Percentiles rank a stretch among this genome's conserved stretches.
phyloP scores from a whole-genome alignment of 2,329 filamentous ascomycete species.

The Neonectria coccinea region DNA sequence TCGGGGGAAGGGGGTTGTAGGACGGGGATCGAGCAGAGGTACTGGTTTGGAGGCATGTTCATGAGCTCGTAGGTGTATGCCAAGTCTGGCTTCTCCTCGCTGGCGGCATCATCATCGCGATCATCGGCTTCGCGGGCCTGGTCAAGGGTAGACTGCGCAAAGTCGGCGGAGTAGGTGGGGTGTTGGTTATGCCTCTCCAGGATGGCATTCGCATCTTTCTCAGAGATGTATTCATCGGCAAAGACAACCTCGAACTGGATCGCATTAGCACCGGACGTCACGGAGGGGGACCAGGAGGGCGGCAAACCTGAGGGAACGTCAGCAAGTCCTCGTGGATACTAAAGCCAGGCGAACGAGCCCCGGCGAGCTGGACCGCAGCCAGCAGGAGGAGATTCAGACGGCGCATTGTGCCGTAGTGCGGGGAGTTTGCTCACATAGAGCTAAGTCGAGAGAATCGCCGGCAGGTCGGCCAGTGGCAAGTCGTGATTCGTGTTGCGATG shows the following conservation, averaged over 20 bases:
- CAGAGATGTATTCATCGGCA: slow-evolving; percentile 76
- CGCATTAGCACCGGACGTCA: slow-evolving; percentile 31
- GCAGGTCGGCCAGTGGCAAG: slow-evolving; percentile 29
- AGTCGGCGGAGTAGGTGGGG: slow-evolving; percentile 55
- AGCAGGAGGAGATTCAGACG: slow-evolving; percentile 60
- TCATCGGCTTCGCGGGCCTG: slow-evolving; percentile 45
- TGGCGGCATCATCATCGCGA: slow-evolving; percentile 46
- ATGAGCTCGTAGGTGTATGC: slow-evolving; percentile 77
- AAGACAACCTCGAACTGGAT: slow-evolving; percentile 83
- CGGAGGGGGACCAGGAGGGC: slow-evolving; percentile 8
- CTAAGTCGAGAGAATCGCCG: slow-evolving; percentile 27
- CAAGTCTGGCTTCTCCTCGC: slow-evolving; percentile 20
- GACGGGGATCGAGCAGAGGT: slow-evolving; percentile 86
- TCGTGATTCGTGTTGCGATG: slow-evolving; percentile 36
- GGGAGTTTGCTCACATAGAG: slow-evolving; percentile 46
- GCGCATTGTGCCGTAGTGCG: slow-evolving; percentile 60
- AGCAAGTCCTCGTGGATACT: slow-evolving; percentile 90
- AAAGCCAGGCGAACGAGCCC: slow-evolving; percentile 70
- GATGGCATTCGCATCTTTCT: slow-evolving; percentile 74
- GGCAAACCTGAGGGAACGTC: slow-evolving; percentile 82
- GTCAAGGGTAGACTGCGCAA: slow-evolving; percentile 55
- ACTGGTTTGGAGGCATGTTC: slow-evolving; percentile 75
- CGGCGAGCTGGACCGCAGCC: slow-evolving; percentile 57
- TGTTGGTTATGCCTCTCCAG: slow-evolving; percentile 58
- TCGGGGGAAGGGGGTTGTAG: slow-evolving; percentile 68